Conservation (phyloP, 2,329 filamentous ascomycete genomes). For the Cladobotryum mycophilum region DNA sequence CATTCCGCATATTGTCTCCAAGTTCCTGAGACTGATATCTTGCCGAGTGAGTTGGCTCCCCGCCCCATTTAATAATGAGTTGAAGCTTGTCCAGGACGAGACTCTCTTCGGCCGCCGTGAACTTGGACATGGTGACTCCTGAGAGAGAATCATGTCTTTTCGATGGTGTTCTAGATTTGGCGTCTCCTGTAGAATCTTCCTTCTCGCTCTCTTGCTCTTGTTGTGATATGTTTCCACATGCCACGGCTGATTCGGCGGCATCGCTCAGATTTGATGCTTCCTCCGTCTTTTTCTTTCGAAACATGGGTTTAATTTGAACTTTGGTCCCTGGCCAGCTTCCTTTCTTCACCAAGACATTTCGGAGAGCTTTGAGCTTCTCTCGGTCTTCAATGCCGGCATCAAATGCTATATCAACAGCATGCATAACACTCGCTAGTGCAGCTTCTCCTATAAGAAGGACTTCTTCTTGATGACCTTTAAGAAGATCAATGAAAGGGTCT, state of each 20-base stretch:
- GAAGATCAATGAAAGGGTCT: slow-evolving; percentile 86
- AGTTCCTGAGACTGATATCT: slow-evolving; percentile 94
- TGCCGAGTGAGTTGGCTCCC: slow-evolving; percentile 94
- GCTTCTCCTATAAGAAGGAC: slow-evolving; percentile 89
- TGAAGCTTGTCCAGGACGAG: slow-evolving; percentile 93
- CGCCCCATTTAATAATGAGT: slow-evolving; percentile 98
- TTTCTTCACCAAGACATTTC: slow-evolving; percentile 86
- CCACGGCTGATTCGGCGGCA: slow-evolving; percentile 12
- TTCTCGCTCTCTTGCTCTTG: slow-evolving; percentile 12
- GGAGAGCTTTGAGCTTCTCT: slow-evolving; percentile 76
- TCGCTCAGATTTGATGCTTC: slow-evolving; percentile 35
- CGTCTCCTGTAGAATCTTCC: not conserved
- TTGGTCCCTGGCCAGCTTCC: slow-evolving; percentile 93
- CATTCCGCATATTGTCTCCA: slow-evolving; percentile 91
- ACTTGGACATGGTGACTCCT: slow-evolving; percentile 85
- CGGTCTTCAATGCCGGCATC: slow-evolving; percentile 75
- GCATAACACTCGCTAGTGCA: slow-evolving; percentile 79
- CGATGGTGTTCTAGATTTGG: slow-evolving; percentile 30
- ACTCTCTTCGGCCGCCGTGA: slow-evolving; percentile 88
- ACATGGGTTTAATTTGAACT: slow-evolving; percentile 99
- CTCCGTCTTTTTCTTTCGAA: slow-evolving; percentile 75
- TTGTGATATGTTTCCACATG: not conserved
- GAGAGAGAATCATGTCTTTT: slow-evolving; percentile 78
- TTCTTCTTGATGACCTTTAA: slow-evolving; percentile 94
- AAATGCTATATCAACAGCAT: slow-evolving; percentile 78